Evolutionary conservation across 2,329 filamentous ascomycete genomes (phyloP).

Genomic region (Colletotrichum acutatum): DNA sequence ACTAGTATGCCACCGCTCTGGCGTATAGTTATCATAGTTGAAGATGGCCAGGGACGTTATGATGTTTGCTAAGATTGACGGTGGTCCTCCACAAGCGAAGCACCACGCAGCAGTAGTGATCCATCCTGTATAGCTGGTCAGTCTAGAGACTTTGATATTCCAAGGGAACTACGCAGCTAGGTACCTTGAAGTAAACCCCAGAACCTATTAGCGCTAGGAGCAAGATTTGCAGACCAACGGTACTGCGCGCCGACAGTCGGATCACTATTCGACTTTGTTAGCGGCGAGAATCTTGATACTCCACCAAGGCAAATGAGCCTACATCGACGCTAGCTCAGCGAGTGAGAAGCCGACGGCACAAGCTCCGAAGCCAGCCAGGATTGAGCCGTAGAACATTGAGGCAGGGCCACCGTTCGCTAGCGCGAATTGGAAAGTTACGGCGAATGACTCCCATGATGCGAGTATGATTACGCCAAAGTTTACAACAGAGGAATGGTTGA

Average conservation of each 20-base stretch:
- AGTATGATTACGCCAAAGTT: conserved; percentile 2
- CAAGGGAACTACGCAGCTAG: not conserved
- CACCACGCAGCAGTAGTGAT: not conserved
- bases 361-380: not conserved
- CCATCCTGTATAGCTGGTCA: not conserved
- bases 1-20: not conserved
- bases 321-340: not conserved
- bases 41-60: not conserved
- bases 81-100: conserved; percentile 5
- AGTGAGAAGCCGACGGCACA: not conserved
- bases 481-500: not conserved
- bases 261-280: not conserved
- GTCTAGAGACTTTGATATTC: not conserved
- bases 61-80: not conserved
- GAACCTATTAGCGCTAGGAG: not conserved
- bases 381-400: not conserved
- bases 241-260: not conserved
- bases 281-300: not conserved
- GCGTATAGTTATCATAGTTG: not conserved
- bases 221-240: not conserved
- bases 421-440: not conserved
- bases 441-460: not conserved
- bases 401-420: not conserved
- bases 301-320: not conserved
- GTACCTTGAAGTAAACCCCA: not conserved